phyloP scores from a whole-genome alignment of 352 stramenopile species.

The Phytophthora citrophthora region DNA sequence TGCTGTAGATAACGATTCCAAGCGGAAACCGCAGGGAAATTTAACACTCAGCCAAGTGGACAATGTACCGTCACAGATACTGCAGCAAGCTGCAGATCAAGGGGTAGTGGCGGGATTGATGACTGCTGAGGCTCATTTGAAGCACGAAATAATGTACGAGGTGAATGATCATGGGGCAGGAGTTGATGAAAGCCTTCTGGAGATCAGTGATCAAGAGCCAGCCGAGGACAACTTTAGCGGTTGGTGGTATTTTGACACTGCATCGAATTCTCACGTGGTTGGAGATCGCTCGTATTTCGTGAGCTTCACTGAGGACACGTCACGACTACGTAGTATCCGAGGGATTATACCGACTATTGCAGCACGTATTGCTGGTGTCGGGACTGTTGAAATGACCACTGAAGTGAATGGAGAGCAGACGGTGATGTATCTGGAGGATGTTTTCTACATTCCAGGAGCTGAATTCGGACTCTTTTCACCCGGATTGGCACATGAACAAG shows the following conservation, averaged over 20 bases:
- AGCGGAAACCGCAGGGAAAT: too few species aligned
- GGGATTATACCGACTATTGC: slow-evolving; percentile 1
- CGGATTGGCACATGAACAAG: too few species aligned
- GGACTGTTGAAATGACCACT: not conserved
- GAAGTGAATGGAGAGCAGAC: slow-evolving; percentile 8
- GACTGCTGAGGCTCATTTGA: too few species aligned
- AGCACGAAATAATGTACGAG: too few species aligned
- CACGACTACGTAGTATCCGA: not conserved
- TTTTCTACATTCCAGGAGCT: slow-evolving; percentile 11
- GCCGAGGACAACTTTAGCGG: not conserved
- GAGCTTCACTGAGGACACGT: slow-evolving; percentile 4
- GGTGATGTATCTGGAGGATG: slow-evolving; percentile 8
- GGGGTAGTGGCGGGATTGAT: not conserved
- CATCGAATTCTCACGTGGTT: slow-evolving; percentile 8
- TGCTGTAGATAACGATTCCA: too few species aligned
- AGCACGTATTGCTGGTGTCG: slow-evolving; percentile 1
- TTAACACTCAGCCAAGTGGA: too few species aligned
- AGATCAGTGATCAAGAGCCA: not conserved
- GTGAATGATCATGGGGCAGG: too few species aligned
- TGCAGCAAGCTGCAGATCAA: too few species aligned
- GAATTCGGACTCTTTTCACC: too few species aligned
- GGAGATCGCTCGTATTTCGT: slow-evolving; percentile 3
- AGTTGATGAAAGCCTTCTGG: too few species aligned
- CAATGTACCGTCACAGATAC: too few species aligned
- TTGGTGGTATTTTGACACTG: slow-evolving; percentile 18